Base-by-base conservation (phyloP, 2,329 filamentous ascomycete species). In the Paraphaeosphaeria sporulosa region DNA sequence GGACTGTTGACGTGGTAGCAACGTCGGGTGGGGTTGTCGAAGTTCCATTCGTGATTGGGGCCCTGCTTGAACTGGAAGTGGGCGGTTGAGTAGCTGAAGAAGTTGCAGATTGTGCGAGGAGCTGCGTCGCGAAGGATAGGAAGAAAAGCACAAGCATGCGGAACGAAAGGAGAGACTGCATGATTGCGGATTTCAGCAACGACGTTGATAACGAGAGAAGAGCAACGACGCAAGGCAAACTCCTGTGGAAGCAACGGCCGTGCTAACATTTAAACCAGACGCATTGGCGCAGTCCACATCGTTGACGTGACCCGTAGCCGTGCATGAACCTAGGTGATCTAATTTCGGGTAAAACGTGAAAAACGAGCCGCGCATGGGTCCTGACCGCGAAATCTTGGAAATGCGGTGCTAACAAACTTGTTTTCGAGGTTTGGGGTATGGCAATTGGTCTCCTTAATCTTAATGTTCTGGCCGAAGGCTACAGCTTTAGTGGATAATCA, bases 1-100 rank as follows among this genome's bases (percentile, higher is more conserved):
- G 85, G 0, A 81, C 78, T 3, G 74, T 76, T 13, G 77, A 76
- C 38, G 66, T 67, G 44, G 65, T 61, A 9, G 63, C 53, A 17
- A 68, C 68, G 38, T 58, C 55, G n/a, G 72, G 68, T 30, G 67
- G 65, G 47, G 70, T 67, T 19, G 71, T 72, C n/a, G 64, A 64
- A 9, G 66, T 68, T 47, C 68, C 62, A 58, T 65, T 71, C 25
- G 64, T 62, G n/a, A 54, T 58, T 0, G 68, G 65, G 0, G 69
- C 59, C 25, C 55, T 57, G 49, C 63, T 55, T n/a, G 61, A 71
- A 60, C 71, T 66, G 48, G 72, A 70, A 43, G 76, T 75, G 8
- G 68, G 71, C 23, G 71, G 70, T 51, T 68, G 67, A 25, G 63
- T 70, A 57, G 66, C 58, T 9, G 68, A 64, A 19, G 68, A 64